Evolutionary conservation across 176 grass and related monocot genomes (phyloP).

Genomic region (Hsuehochloa calcarea): DNA sequence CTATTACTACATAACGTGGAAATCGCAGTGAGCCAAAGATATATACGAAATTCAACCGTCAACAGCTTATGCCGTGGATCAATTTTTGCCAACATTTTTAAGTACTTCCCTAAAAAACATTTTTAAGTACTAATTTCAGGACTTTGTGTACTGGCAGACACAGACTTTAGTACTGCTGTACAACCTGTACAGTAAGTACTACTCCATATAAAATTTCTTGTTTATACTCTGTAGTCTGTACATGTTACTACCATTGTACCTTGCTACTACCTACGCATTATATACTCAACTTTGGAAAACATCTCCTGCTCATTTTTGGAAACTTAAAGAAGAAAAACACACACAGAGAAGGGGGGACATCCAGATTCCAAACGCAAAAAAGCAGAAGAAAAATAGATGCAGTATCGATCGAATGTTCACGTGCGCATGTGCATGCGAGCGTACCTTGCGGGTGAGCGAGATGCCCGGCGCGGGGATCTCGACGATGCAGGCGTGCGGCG

Average conservation of each 20-base stretch:
- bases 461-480: constrained; percentile 80
- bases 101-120: too few species aligned
- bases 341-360: not conserved
- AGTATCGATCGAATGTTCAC: not conserved
- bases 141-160: not conserved
- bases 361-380: not conserved
- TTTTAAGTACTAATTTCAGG: too few species aligned
- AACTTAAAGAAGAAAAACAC: not conserved
- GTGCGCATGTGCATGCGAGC: constrained; percentile 19
- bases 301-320: not conserved
- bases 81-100: too few species aligned
- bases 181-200: too few species aligned
- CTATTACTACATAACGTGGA: too few species aligned
- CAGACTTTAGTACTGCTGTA: not conserved
- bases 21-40: too few species aligned
- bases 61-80: too few species aligned
- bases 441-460: constrained; percentile 96
- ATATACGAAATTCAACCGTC: too few species aligned
- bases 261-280: not conserved
- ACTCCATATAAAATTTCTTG: too few species aligned
- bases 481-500: constrained; percentile 65
- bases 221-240: not conserved
- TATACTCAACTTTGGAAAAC: not conserved
- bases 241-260: not conserved
- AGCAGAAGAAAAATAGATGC: not conserved